Evolutionary conservation across 225 moss, liverwort and hornwort genomes (phyloP).

Genomic region (Anthoceros angustus): DNA sequence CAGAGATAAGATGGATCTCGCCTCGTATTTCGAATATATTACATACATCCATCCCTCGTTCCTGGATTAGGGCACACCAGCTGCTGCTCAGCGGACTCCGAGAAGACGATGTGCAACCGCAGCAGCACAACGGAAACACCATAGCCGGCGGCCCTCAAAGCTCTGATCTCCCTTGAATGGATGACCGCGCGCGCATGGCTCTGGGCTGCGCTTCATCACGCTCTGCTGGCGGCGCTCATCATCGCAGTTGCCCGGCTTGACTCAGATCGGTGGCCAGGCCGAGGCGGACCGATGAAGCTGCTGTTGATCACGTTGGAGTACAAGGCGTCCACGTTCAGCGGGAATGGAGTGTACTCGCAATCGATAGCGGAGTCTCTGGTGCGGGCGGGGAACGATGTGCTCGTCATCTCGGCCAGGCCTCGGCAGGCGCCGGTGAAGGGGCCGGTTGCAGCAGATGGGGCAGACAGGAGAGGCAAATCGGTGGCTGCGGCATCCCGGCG

Average conservation of each 20-base stretch:
- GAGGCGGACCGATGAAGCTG: neutral
- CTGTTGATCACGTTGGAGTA: neutral
- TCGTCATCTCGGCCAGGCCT: neutral
- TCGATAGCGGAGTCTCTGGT: constrained; percentile 1
- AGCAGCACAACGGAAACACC: no score
- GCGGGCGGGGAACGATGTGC: neutral
- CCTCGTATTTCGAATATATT: no score
- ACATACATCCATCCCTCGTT: no score
- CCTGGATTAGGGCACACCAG: no score
- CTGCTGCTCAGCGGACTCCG: no score
- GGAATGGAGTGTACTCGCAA: constrained; percentile 3
- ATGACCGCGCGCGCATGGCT: no score
- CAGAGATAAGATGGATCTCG: no score
- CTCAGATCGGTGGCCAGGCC: neutral
- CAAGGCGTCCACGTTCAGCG: constrained; percentile 3
- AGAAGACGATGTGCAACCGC: no score
- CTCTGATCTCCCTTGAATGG: no score
- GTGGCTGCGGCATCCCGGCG: neutral
- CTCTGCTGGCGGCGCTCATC: neutral
- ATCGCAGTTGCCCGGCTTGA: neutral
- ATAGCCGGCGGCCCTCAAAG: no score
- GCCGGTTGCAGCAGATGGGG: neutral
- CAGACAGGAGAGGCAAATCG: neutral
- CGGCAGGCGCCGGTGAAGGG: neutral
- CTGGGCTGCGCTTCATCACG: no score